Evolutionary conservation across 1,284 basidiomycete genomes (phyloP).

Genomic region (Apiotrichum gracile): DNA sequence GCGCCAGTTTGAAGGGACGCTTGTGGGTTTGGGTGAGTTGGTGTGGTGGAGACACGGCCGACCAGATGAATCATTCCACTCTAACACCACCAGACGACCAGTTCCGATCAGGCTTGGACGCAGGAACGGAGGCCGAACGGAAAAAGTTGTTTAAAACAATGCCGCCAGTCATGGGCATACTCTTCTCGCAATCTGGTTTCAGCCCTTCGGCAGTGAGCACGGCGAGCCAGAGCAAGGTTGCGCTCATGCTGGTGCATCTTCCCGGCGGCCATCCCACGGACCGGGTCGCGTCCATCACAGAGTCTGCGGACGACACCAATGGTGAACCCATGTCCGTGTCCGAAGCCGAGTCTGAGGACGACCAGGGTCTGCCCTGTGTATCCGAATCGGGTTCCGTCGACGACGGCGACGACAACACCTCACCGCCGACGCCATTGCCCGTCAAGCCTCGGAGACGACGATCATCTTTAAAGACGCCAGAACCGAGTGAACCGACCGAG

Average conservation of each 20-base stretch:
- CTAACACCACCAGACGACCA: background rate
- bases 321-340: background rate
- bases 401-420: background rate
- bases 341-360: background rate
- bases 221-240: conserved; percentile 61
- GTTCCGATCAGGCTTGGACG: background rate
- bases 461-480: too few species aligned
- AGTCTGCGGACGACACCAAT: conserved; percentile 1
- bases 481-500: too few species aligned
- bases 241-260: conserved; percentile 69
- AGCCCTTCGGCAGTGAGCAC: conserved; percentile 61
- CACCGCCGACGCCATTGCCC: background rate
- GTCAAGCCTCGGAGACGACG: background rate
- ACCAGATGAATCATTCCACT: background rate
- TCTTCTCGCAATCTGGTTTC: conserved; percentile 71
- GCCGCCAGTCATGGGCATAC: conserved; percentile 55
- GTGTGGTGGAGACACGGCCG: background rate
- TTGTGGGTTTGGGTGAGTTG: conserved; percentile 42
- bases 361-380: background rate
- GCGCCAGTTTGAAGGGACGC: conserved; percentile 80
- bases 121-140: background rate
- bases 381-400: background rate
- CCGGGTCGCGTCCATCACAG: too few species aligned
- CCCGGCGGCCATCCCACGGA: conserved; percentile 47
- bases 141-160: too few species aligned